Base-by-base conservation (phyloP, 225 moss, liverwort and hornwort species). In the Thuidium tamariscinum region DNA sequence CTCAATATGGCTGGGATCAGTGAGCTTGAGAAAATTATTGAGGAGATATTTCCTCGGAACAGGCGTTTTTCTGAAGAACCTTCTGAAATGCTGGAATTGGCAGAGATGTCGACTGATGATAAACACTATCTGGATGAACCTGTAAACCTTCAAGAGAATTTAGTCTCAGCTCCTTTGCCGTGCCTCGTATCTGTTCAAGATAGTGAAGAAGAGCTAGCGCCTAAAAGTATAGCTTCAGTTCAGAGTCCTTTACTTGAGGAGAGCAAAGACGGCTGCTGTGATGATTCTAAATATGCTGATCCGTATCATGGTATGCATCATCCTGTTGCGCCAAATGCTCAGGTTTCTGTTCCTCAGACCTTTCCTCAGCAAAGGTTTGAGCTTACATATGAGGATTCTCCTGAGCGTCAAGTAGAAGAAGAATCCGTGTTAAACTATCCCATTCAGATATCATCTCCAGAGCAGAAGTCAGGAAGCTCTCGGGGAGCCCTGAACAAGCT, bases 11-110 rank as follows among this genome's bases (percentile, higher is more conserved):
- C 77, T 82, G 88, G 74, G 48, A 85, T 82, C 60, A 90, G 74
- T 85, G 91, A 89, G 74, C 87, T 91, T 55, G 87, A 91, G 77
- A 84, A 63, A 26, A 74, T 85, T 30, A 46, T 93, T 72, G 80
- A 56, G 23, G 87, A 91, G 80, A 91, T 91, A 65, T 93, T 90
- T 81, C 92, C 89, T 44, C 37, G 41, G 21, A 81, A 55, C 55
- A 42, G 29, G 65, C 32, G 16, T 79, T 80, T 65, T 77, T 62
- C 9, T 37, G 82, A 56, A 64, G 86, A 81, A 55, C 17, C 67
- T 82, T 44, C 69, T 56, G 91, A 84, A 68, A 52, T 37, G 36
- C 9, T 23, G 51, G 87, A 88, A 84, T 65, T 56, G 60, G 77
- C 65, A 39, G 86, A 81, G 52, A 75, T 77, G 34, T 72, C 48